Evolutionary conservation across 2,329 filamentous ascomycete genomes (phyloP), one percentile per base, ranked within the genome.

Genomic region (Torrubiella hemipterigena): DNA sequence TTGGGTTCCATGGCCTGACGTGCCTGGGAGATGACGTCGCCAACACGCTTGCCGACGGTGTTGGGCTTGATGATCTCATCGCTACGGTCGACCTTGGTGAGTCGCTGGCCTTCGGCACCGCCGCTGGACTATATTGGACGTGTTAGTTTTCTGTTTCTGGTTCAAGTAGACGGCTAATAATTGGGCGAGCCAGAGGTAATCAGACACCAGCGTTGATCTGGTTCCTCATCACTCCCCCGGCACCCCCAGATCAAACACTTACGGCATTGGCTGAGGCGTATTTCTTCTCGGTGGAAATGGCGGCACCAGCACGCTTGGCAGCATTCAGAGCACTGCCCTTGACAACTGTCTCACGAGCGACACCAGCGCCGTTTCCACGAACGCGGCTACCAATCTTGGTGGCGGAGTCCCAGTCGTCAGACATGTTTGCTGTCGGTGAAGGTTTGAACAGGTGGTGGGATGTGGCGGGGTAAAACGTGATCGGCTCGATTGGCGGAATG

Each of bases 11-110:
- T 78, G 54, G 80, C 75, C 53, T 76, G 77, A 42, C 91, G 82
- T 34, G 81, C 74, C 50, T 79, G 72, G 49, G 76, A 71, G 63
- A 96, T 95, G 42, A 80, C 82, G 43, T 83, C 75, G 49, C 82
- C 85, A 42, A 96, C 84, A 34, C 73, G 68, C 50, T 71, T 69
- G 54, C 86, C 85, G 36, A 95, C 69, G 28, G 85, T 93, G 66
- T 93, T 93, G 52, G 86, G 87, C 67, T 94, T 94, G 62, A 96
- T 80, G 63, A 95, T 94, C 56, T 95, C 91, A 67, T 96, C 87
- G 55, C 77, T 79, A 46, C 89, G 87, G 69, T 96, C 91, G 58
- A 98, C 87, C 69, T 96, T 95, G 45, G 91, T 96, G 43, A 96
- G 71, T 54, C 84, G 87, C 65, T 98, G 91, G 47, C 91, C 91